These are phyloP conservation scores for Podospora anserina DNA, from an alignment of 495 filamentous ascomycete genomes.

Conservation along the genomic window DNA sequence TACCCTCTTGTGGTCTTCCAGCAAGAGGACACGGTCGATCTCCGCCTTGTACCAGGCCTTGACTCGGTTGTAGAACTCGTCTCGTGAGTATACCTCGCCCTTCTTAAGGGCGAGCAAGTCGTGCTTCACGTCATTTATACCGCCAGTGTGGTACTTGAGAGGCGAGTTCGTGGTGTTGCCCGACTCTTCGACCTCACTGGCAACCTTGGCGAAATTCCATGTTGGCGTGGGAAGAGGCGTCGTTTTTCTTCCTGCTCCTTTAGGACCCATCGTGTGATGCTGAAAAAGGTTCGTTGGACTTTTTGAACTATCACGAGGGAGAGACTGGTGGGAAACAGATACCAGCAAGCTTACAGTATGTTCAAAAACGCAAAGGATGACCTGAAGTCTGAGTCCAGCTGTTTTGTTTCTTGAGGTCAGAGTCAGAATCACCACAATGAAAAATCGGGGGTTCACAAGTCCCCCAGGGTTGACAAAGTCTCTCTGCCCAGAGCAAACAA, in stretches of 20 bases:
- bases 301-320: no score
- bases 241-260: no score
- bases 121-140: conserved; percentile 21
- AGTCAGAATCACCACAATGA: background rate
- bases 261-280: no score
- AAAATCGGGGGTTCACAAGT: background rate
- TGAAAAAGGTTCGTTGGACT: no score
- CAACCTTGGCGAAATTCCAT: no score
- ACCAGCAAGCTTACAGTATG: no score
- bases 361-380: no score
- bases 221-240: no score
- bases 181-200: no score
- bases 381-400: no score
- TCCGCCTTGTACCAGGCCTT: conserved; percentile 36
- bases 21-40: conserved; percentile 24
- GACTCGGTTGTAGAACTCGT: conserved; percentile 28
- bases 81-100: conserved; percentile 19
- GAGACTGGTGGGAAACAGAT: no score
- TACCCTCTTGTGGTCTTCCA: conserved; percentile 12
- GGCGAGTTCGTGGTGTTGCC: background rate
- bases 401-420: background rate
- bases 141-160: conserved; percentile 21
- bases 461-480: background rate
- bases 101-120: conserved; percentile 24
- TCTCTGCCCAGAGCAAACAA: background rate